Evolutionary conservation across 495 filamentous ascomycete genomes (phyloP).

Genomic region (Xylaria sp.): DNA sequence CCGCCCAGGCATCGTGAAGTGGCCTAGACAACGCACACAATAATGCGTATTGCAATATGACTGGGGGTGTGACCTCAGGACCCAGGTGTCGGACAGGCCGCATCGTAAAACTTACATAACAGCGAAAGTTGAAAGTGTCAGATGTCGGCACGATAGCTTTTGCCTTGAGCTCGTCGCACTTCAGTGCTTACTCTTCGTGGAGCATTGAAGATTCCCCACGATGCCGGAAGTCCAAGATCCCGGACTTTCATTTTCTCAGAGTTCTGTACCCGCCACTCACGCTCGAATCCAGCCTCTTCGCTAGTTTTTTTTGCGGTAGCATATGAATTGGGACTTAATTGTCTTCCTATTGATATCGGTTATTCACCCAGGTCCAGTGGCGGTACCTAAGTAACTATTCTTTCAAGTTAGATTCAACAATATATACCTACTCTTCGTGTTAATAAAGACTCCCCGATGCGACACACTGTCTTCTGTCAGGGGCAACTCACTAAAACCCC

Average conservation of each 20-base stretch:
- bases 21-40: background rate
- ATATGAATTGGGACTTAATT: background rate
- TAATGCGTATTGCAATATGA: background rate
- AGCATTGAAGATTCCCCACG: background rate
- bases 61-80: constrained; percentile 11
- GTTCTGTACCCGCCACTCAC: background rate
- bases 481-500: background rate
- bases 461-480: background rate
- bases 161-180: background rate
- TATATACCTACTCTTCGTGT: background rate
- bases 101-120: constrained; percentile 29
- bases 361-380: background rate
- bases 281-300: background rate
- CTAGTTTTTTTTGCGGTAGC: background rate
- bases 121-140: background rate
- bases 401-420: background rate
- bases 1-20: constrained; percentile 12
- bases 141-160: background rate
- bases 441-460: background rate
- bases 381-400: background rate
- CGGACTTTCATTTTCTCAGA: constrained; percentile 6
- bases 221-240: background rate
- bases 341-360: background rate
- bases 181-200: constrained; percentile 11
- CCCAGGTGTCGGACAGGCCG: background rate